These are phyloP conservation scores for Clarkia xantiana DNA, from an alignment of 345 rosid genomes.

Conservation along the genomic window DNA sequence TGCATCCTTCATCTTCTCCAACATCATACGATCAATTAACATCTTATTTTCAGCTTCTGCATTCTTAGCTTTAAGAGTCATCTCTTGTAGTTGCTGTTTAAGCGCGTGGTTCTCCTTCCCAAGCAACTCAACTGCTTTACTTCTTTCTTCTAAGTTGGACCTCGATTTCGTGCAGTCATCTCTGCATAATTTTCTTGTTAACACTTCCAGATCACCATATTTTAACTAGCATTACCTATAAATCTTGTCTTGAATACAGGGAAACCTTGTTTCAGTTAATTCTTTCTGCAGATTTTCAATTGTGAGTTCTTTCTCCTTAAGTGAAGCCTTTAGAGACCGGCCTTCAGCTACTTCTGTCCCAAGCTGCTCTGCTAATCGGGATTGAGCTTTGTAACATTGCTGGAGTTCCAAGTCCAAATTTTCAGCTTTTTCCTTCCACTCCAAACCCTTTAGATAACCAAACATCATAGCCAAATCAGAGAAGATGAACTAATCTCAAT, in stretches of 20 bases:
- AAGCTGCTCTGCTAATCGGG: constrained; percentile 76
- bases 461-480: neutral
- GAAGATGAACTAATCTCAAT: too few relatives aligned
- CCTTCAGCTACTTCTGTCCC: constrained; percentile 80
- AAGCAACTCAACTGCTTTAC: constrained; percentile 46
- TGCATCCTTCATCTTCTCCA: constrained; percentile 94
- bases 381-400: constrained; percentile 89
- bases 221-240: neutral
- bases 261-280: constrained; percentile 32
- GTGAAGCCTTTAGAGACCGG: constrained; percentile 50
- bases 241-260: neutral
- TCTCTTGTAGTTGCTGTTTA: constrained; percentile 44
- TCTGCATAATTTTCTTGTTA: constrained; percentile 21
- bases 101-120: constrained; percentile 46
- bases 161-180: constrained; percentile 44
- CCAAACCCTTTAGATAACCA: constrained; percentile 45
- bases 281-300: constrained; percentile 36
- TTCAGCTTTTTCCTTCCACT: constrained; percentile 92
- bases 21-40: constrained; percentile 91
- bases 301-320: constrained; percentile 57
- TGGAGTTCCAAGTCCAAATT: constrained; percentile 65
- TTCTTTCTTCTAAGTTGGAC: constrained; percentile 51
- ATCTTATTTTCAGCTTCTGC: constrained; percentile 86
- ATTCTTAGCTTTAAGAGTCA: constrained; percentile 45
- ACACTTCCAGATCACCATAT: constrained; percentile 6